phyloP scores from a whole-genome alignment of 2,329 filamentous ascomycete species.

The Phialophora macrospora region DNA sequence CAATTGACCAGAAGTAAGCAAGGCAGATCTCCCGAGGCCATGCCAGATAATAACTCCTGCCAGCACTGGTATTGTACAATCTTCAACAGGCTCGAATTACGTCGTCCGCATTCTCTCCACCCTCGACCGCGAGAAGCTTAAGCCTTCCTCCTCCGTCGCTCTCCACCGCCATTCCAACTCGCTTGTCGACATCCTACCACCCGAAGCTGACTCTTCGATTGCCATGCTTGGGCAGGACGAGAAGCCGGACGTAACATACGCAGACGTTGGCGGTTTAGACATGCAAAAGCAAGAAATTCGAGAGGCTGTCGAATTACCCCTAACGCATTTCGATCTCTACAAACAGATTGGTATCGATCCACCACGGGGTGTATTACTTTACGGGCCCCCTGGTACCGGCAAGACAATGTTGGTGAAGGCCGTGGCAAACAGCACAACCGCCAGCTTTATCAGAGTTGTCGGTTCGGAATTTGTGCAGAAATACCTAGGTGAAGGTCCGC shows the following conservation, averaged over 20 bases:
- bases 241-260: conserved; percentile 98
- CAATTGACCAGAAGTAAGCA: conserved; percentile 94
- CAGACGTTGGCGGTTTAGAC: conserved; percentile 94
- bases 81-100: conserved; percentile 97
- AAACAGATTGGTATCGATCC: conserved; percentile 99
- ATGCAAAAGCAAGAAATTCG: conserved; percentile 99
- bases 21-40: background rate
- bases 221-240: conserved; percentile 96
- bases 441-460: conserved; percentile 97
- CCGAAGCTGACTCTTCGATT: conserved; percentile 97
- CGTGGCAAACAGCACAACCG: conserved; percentile 96
- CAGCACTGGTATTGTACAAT: conserved; percentile 97
- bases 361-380: conserved; percentile 91
- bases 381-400: conserved; percentile 92
- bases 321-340: conserved; percentile 98
- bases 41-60: conserved; percentile 34
- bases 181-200: conserved; percentile 97
- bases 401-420: conserved; percentile 99
- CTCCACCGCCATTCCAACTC: conserved; percentile 98
- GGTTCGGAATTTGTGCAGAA: conserved; percentile 99
- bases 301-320: conserved; percentile 92
- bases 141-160: conserved; percentile 95
- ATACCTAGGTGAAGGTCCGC: conserved; percentile 94
- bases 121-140: conserved; percentile 95
- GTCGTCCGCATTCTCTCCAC: conserved; percentile 98